These are phyloP conservation scores for Lentinula boryana DNA, from an alignment of 768 basidiomycete genomes.

Conservation along the genomic window DNA sequence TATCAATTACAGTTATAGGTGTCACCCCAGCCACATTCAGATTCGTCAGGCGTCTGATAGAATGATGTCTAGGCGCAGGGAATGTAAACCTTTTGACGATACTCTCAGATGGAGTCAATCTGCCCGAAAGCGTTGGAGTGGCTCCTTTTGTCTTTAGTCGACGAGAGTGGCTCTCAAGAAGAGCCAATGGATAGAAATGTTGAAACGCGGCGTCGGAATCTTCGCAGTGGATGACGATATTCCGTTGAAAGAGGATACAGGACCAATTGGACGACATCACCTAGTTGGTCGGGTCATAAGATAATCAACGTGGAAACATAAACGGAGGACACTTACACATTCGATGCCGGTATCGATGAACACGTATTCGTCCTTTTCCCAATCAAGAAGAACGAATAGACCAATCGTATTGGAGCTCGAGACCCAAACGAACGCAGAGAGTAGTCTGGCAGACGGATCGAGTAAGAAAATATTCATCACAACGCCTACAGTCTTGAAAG, in stretches of 20 bases:
- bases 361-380: conserved; percentile 60
- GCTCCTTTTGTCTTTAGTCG: conserved; percentile 10
- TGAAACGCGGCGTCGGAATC: conserved; percentile 61
- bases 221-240: conserved; percentile 73
- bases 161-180: conserved; percentile 28
- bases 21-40: neutral
- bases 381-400: conserved; percentile 60
- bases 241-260: conserved; percentile 57
- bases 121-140: conserved; percentile 8
- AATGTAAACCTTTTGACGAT: conserved; percentile 50
- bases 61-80: conserved; percentile 18
- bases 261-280: conserved; percentile 71
- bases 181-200: conserved; percentile 57
- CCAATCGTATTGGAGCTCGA: conserved; percentile 48
- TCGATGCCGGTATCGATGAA: conserved; percentile 71
- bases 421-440: conserved; percentile 70
- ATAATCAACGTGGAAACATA: neutral
- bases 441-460: conserved; percentile 52
- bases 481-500: conserved; percentile 58
- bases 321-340: conserved; percentile 44
- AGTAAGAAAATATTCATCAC: conserved; percentile 78
- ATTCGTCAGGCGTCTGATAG: neutral
- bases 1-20: neutral
- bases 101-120: conserved; percentile 37
- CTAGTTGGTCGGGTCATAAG: conserved; percentile 23